Conservation (phyloP, 306 rosid species). For the Cucumis cinereus region DNA sequence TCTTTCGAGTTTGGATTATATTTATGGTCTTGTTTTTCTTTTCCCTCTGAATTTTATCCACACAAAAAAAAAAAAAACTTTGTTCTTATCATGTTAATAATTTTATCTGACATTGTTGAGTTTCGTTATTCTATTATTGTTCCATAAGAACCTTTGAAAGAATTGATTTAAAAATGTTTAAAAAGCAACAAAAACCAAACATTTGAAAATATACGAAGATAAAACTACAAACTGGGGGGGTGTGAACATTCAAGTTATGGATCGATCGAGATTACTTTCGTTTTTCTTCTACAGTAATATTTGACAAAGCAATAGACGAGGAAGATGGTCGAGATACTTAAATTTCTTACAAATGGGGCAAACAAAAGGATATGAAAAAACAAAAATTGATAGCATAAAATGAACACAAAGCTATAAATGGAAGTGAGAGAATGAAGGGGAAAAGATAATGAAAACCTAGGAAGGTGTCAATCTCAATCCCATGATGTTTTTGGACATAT, state of each 20-base stretch:
- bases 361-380: not conserved
- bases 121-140: too few relatives aligned
- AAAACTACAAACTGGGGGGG: not conserved
- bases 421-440: not conserved
- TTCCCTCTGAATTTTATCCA: too few relatives aligned
- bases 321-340: not conserved
- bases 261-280: too few relatives aligned
- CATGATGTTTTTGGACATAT: not conserved
- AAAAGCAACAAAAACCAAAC: not conserved
- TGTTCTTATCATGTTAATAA: too few relatives aligned
- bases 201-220: too few relatives aligned
- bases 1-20: not conserved
- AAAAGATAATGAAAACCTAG: not conserved
- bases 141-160: not conserved
- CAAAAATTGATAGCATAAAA: not conserved
- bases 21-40: too few relatives aligned
- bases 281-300: not conserved
- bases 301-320: not conserved
- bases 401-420: not conserved
- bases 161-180: not conserved
- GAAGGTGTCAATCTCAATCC: slow-evolving; percentile 3
- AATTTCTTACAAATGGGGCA: not conserved
- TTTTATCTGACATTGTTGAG: too few relatives aligned
- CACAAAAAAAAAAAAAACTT: too few relatives aligned
- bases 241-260: not conserved